These are phyloP conservation scores for Phoma herbarum DNA, from an alignment of 2,329 filamentous ascomycete genomes.

Conservation along the genomic window DNA sequence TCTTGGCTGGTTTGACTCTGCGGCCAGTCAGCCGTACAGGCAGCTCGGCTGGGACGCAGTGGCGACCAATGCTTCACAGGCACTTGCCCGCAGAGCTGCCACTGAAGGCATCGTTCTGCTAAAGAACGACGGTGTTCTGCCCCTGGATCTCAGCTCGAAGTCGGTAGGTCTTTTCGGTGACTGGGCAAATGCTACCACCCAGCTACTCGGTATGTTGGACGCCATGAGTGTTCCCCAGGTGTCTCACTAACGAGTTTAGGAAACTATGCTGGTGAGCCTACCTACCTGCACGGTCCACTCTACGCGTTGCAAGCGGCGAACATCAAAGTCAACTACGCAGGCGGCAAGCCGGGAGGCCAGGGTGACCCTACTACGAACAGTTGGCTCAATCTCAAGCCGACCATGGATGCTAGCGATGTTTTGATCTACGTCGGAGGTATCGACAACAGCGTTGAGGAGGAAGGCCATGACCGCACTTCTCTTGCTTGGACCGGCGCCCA, in stretches of 20 bases:
- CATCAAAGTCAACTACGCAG: slow-evolving; percentile 47
- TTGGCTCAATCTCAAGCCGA: slow-evolving; percentile 30
- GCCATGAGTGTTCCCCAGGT: slow-evolving; percentile 41
- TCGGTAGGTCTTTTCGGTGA: slow-evolving; percentile 66
- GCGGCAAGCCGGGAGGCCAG: slow-evolving; percentile 34
- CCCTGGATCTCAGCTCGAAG: slow-evolving; percentile 52
- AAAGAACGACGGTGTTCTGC: slow-evolving; percentile 62
- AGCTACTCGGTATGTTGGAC: slow-evolving; percentile 65
- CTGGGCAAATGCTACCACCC: slow-evolving; percentile 63
- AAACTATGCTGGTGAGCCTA: slow-evolving; percentile 66
- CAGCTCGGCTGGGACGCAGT: slow-evolving; percentile 52
- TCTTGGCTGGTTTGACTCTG: slow-evolving; percentile 58
- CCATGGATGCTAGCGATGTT: slow-evolving; percentile 55
- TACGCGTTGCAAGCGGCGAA: slow-evolving; percentile 60
- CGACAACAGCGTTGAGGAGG: slow-evolving; percentile 62
- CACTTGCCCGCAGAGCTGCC: slow-evolving; percentile 64
- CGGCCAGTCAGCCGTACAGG: slow-evolving; percentile 36
- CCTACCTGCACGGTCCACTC: slow-evolving; percentile 64
- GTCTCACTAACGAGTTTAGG: slow-evolving; percentile 44
- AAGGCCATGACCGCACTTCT: slow-evolving; percentile 61
- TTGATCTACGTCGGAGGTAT: slow-evolving; percentile 67
- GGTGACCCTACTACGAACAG: slow-evolving; percentile 39
- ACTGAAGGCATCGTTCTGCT: slow-evolving; percentile 60
- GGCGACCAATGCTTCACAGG: slow-evolving; percentile 61
- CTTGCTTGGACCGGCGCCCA: slow-evolving; percentile 65